Evolutionary conservation across 208 protist genomes (phyloP).

Genomic region (Leishmania martiniquensis): DNA sequence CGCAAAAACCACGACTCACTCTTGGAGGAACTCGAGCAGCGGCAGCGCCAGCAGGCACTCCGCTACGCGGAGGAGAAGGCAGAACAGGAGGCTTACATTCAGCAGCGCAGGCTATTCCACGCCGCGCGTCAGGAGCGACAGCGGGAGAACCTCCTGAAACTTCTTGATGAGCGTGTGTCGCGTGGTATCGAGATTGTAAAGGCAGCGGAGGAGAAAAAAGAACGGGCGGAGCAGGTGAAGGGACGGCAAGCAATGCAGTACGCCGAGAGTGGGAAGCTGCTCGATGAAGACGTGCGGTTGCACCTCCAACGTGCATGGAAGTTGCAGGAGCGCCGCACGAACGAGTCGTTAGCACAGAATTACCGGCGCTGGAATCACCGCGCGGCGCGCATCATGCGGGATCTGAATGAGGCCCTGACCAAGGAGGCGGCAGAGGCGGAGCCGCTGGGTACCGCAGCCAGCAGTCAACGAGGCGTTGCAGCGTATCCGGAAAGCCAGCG

Average conservation of each 20-base stretch:
- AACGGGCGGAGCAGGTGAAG: conserved; percentile 41
- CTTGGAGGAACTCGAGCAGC: conserved; percentile 55
- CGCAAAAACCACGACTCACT: conserved; percentile 51
- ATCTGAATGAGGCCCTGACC: conserved; percentile 45
- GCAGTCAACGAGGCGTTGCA: neutral
- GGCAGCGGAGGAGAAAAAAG: conserved; percentile 54
- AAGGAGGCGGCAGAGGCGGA: conserved; percentile 23
- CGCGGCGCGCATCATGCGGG: conserved; percentile 70
- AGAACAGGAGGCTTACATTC: conserved; percentile 49
- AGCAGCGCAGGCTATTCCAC: conserved; percentile 39
- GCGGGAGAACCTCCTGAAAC: conserved; percentile 40
- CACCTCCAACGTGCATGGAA: conserved; percentile 60
- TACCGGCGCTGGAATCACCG: conserved; percentile 82
- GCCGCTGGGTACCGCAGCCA: conserved; percentile 1
- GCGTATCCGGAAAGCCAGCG: conserved; percentile 3
- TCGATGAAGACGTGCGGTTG: conserved; percentile 45
- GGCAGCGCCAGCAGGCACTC: conserved; percentile 48
- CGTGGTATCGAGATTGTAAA: conserved; percentile 64
- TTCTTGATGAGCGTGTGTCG: conserved; percentile 59
- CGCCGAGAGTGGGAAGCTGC: conserved; percentile 32
- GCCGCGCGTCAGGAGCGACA: conserved; percentile 45
- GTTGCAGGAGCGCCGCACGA: conserved; percentile 36
- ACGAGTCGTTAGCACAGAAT: conserved; percentile 56
- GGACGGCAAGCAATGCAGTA: conserved; percentile 44
- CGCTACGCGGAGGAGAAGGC: conserved; percentile 64